Base-by-base conservation (phyloP, 805 yeast genomes). In the Saccharomycopsis sp. region DNA sequence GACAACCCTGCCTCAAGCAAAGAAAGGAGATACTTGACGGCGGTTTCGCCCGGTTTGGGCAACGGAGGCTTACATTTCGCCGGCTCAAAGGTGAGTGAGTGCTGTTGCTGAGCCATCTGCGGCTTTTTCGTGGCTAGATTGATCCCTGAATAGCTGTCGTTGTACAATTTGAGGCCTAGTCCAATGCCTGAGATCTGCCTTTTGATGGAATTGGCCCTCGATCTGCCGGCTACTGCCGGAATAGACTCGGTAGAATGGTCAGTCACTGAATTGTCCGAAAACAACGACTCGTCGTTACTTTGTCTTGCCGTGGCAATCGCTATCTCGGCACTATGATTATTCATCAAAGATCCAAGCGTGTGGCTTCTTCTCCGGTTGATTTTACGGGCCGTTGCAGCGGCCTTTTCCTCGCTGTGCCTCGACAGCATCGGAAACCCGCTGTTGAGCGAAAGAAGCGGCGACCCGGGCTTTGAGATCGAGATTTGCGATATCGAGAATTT, bases 1-100 rank as follows among this genome's bases (percentile, higher is more conserved):
- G 56, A 47, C 52, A 21, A 61, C 2, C 63, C 63, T 9, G 18
- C 37, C 15, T 61, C 53, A 2, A 61, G 51, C 24, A 61, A 51
- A 34, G 44, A 47, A 8, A 34, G 8, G n/a, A 58, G 24, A 34
- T 58, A 61, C 1, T 41, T 34, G 8, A 50, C 4, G 44, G 29
- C 44, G n/a, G 61, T 46, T 24, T 60, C 61, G n/a, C 51, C 50
- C 1, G 52, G 47, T 9, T 51, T 34, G 8, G 63, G 59, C 23
- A 46, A 23, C 16, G 62, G 59, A 3, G 54, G 47, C 5, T 57
- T 50, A 50, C 16, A 15, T 16, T 44, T 44, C 4, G 21, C 21
- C 18, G 48, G 21, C 21, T 44, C 20, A 16, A 12, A 5, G 21
- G 21, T 12, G 12, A 12, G 44, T 37, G 12, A n/a, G 15, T 37